Evolutionary conservation across 768 basidiomycete species (phyloP), one percentile per base, ranked within the genome.

Genomic region (Leccinum aurantiacum): DNA sequence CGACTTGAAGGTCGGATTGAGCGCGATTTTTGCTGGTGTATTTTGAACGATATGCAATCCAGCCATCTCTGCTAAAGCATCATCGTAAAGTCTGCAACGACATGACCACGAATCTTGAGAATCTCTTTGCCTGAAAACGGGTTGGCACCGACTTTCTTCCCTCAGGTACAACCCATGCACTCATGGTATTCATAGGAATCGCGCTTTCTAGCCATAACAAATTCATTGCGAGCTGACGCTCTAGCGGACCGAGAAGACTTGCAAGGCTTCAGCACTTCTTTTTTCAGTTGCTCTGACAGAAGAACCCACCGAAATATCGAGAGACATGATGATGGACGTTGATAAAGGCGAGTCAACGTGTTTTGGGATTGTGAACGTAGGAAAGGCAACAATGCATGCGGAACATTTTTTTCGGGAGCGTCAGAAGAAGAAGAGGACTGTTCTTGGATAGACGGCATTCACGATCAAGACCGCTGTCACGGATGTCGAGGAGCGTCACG

Each of bases 181-280:
- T 75, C 85, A 93, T 87, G 0, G 86, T 89, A 15, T 81, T 77
- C n/a, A 78, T 73, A 1, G 83, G 77, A 53, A 93, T 85, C 4
- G 87, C 76, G 24, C 84, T 82, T 68, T 96, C 95, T 29, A 95
- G 80, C 94, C 95, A 97, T 8, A 96, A 78, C 56, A 94, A 70
- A 70, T 88, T 92, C 87, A 95, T 90, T 33, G 93, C 83, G 27
- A 95, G 78, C 69, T 96, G 94, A 57, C 92, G 81, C 68, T 94
- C 90, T 22, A 95, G 70, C 19, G 91, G 84, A 2, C 84, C 85
- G 38, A 97, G 75, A 25, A 96, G 77, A 56, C 93, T 94, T 58
- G 60, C 2, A 17, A 47, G 9, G 15, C 17, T 54, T 69, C 48
- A 66, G 60, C 53, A 15, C 15, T 37, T 56, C 19, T 19, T 47